Percentiles rank a stretch among this genome's conserved stretches.
Conservation (phyloP, 2,329 filamentous ascomycete genomes). For the Metarhizium album region DNA sequence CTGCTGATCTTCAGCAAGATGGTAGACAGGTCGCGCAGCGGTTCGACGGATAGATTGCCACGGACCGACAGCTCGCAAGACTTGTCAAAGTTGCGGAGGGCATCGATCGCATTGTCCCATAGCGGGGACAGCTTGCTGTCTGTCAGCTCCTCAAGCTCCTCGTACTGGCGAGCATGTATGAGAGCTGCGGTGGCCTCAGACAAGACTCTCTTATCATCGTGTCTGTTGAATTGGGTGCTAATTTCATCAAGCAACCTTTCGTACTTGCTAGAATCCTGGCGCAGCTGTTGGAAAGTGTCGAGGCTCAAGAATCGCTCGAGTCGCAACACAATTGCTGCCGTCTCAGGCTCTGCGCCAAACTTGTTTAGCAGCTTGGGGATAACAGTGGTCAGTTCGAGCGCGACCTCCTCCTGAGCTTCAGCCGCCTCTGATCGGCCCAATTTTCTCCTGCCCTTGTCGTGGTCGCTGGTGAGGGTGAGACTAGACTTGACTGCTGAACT, state of each 20-base stretch:
- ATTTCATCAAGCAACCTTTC: constrained; percentile 79
- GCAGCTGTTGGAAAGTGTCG: constrained; percentile 77
- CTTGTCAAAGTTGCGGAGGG: constrained; percentile 60
- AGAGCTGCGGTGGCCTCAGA: constrained; percentile 75
- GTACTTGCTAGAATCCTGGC: constrained; percentile 75
- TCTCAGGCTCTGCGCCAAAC: constrained; percentile 80
- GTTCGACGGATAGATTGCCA: constrained; percentile 53
- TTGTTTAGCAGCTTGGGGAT: constrained; percentile 86
- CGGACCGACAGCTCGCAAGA: constrained; percentile 62
- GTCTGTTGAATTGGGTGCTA: constrained; percentile 86
- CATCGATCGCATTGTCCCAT: constrained; percentile 75
- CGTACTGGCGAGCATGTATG: constrained; percentile 73
- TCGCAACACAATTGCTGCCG: constrained; percentile 74
- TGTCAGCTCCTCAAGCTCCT: constrained; percentile 78
- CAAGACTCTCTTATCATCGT: constrained; percentile 76
- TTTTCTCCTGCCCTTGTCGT: constrained; percentile 48
- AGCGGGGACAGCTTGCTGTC: constrained; percentile 69
- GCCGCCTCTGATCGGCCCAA: constrained; percentile 50
- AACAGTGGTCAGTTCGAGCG: constrained; percentile 62
- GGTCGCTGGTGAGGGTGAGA: constrained; percentile 55
- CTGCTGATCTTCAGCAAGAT: constrained; percentile 71
- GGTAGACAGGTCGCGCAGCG: constrained; percentile 61
- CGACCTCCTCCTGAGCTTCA: constrained; percentile 68
- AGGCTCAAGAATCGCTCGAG: constrained; percentile 80
- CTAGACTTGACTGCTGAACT: constrained; percentile 70